These are phyloP conservation scores for Triticum aestivum DNA, from an alignment of 176 grass and related monocot genomes.

Conservation along the genomic window IWGSC_CS_RefSeq_v2.1 NC_057814.1:604303841-604304340, in stretches of 20 bases:
- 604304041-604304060: neutral
- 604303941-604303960: neutral
- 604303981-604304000: too few relatives aligned
- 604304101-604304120: conserved; percentile 70
- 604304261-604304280: conserved; percentile 54
- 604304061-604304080: neutral
- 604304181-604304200: conserved; percentile 18
- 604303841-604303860: conserved; percentile 57
- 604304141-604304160: conserved; percentile 54
- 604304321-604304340: neutral
- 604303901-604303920: neutral
- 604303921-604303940: neutral
- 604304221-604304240: conserved; percentile 58
- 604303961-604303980: neutral
- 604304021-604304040: neutral
- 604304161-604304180: conserved; percentile 47
- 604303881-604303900: neutral
- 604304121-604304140: conserved; percentile 55
- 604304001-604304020: neutral
- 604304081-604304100: conserved; percentile 38
- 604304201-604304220: conserved; percentile 23
- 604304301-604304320: conserved; percentile 13
- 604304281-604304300: conserved; percentile 46
- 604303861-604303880: conserved; percentile 43
- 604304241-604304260: conserved; percentile 51